Conservation (phyloP, 192 early-diverging fungal genomes). For the Coemansia sp. region DNA sequence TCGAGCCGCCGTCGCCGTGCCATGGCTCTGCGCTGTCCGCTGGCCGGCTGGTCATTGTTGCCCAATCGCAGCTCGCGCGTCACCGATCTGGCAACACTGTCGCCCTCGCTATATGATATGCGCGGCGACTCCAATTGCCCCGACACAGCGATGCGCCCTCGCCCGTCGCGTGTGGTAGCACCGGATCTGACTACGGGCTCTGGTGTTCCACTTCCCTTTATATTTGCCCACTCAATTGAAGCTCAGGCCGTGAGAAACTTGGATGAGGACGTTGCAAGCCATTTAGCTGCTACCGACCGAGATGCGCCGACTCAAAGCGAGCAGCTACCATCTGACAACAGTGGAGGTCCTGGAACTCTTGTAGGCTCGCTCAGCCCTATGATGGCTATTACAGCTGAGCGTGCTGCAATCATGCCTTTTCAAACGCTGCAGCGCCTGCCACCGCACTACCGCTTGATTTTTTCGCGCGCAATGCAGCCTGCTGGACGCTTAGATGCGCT, state of each 20-base stretch:
- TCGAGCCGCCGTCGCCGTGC: background rate
- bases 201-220: constrained; percentile 17
- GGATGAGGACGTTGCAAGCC: background rate
- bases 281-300: background rate
- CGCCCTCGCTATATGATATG: background rate
- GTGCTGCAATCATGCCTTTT: constrained; percentile 11
- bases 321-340: background rate
- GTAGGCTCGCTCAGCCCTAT: constrained; percentile 8
- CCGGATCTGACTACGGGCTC: background rate
- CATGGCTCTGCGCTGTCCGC: too few relatives aligned
- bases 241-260: background rate
- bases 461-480: constrained; percentile 33
- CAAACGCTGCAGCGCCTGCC: constrained; percentile 28
- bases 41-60: too few relatives aligned
- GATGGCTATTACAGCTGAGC: constrained; percentile 8
- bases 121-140: background rate
- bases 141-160: background rate
- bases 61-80: too few relatives aligned
- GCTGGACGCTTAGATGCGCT: constrained; percentile 21
- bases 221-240: constrained; percentile 7
- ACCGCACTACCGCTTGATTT: constrained; percentile 41
- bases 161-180: background rate
- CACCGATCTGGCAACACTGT: too few relatives aligned
- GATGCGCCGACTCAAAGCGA: background rate
- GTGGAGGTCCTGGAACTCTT: background rate